Evolutionary conservation across 1,284 basidiomycete genomes (phyloP).

Genomic region (Naganishia albida): DNA sequence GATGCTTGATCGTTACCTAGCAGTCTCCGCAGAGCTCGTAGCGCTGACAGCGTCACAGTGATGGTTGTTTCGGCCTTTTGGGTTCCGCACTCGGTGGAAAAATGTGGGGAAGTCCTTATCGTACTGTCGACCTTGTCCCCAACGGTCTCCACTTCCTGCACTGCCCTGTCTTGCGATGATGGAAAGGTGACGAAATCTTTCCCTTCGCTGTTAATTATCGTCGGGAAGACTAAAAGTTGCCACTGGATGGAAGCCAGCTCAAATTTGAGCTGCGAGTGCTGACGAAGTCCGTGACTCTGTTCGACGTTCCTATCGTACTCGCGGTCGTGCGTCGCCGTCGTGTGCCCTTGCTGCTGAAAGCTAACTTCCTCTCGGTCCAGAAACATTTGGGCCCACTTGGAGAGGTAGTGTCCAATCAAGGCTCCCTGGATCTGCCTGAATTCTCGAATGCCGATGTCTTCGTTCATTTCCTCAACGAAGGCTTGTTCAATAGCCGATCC

Average conservation of each 20-base stretch:
- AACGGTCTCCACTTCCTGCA: no score
- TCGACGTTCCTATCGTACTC: background rate
- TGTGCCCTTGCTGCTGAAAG: background rate
- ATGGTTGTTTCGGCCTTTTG: background rate
- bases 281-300: background rate
- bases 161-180: no score
- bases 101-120: background rate
- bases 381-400: background rate
- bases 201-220: no score
- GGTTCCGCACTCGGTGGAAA: background rate
- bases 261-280: background rate
- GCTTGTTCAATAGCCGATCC: background rate
- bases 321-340: background rate
- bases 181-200: no score
- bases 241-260: background rate
- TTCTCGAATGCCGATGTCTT: background rate
- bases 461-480: background rate
- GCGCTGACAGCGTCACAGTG: background rate
- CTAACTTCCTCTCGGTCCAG: background rate
- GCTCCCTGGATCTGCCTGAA: conserved; percentile 1
- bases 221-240: background rate
- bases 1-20: background rate
- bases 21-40: background rate
- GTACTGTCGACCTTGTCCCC: background rate
- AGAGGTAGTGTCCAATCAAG: background rate